Percentiles rank a stretch among this genome's conserved stretches.
Evolutionary conservation across 352 stramenopile genomes (phyloP).

Genomic region (Globisporangium alternatum): DNA sequence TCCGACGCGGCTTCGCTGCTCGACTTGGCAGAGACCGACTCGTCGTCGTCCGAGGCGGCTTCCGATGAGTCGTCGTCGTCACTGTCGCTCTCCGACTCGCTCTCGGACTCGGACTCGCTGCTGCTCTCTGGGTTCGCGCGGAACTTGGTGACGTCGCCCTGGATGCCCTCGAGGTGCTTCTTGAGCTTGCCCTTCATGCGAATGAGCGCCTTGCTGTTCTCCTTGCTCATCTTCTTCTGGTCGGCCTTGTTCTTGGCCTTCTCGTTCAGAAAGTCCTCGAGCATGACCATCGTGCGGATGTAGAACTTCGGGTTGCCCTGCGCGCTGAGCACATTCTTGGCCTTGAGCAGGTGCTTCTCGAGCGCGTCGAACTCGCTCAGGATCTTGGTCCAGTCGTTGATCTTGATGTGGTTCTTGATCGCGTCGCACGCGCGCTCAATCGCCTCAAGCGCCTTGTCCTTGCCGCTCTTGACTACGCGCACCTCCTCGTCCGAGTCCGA

Average conservation of each 20-base stretch:
- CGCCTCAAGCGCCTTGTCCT: slow-evolving; percentile 86
- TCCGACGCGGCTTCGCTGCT: slow-evolving; percentile 24
- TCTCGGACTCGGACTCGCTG: slow-evolving; percentile 43
- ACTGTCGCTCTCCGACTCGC: slow-evolving; percentile 32
- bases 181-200: slow-evolving; percentile 97
- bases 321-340: slow-evolving; percentile 83
- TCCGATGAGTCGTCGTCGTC: slow-evolving; percentile 41
- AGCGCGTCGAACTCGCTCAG: slow-evolving; percentile 94
- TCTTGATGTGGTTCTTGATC: slow-evolving; percentile 94
- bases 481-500: slow-evolving; percentile 85
- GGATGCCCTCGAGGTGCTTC: slow-evolving; percentile 95
- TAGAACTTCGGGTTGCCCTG: slow-evolving; percentile 91
- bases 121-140: slow-evolving; percentile 85
- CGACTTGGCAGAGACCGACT: slow-evolving; percentile 5
- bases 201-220: slow-evolving; percentile 95
- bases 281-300: slow-evolving; percentile 90
- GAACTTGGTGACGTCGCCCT: slow-evolving; percentile 88
- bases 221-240: slow-evolving; percentile 97
- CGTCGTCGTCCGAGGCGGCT: slow-evolving; percentile 31
- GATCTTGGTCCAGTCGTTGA: slow-evolving; percentile 95
- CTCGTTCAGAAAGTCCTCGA: slow-evolving; percentile 91
- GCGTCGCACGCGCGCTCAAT: slow-evolving; percentile 63
- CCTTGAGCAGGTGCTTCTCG: slow-evolving; percentile 89
- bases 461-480: slow-evolving; percentile 95
- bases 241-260: slow-evolving; percentile 95